Conservation (phyloP, 805 yeast genomes). For the Metschnikowia colocasiae region DNA sequence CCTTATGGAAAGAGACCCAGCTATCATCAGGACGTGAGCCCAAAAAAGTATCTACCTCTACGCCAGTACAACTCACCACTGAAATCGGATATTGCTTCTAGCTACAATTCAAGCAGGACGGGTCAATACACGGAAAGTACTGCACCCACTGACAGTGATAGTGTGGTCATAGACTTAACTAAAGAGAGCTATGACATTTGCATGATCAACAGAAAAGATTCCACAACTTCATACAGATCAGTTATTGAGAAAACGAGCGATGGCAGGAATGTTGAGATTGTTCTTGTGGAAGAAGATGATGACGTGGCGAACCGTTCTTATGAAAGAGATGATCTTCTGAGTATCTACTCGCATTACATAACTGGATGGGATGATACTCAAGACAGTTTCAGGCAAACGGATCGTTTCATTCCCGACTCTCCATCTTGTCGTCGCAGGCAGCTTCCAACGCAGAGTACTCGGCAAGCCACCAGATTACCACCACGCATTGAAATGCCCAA, state of each 20-base stretch:
- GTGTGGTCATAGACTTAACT: conserved; percentile 41
- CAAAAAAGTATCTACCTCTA: background rate
- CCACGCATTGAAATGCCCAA: background rate
- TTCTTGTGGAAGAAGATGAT: conserved; percentile 39
- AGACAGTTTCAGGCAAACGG: background rate
- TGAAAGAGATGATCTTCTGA: conserved; percentile 32
- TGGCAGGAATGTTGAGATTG: conserved; percentile 42
- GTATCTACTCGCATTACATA: conserved; percentile 41
- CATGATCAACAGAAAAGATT: conserved; percentile 33
- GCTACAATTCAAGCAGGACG: conserved; percentile 30
- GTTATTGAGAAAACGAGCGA: conserved; percentile 35
- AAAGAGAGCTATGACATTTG: conserved; percentile 38
- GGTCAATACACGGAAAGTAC: conserved; percentile 27
- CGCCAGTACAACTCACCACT: conserved; percentile 1
- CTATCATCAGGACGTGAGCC: background rate
- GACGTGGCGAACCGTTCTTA: conserved; percentile 17
- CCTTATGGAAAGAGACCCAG: background rate
- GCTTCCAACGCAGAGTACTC: background rate
- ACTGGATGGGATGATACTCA: conserved; percentile 13
- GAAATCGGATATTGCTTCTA: conserved; percentile 19
- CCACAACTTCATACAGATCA: conserved; percentile 36
- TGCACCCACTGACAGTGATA: conserved; percentile 31
- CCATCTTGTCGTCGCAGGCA: background rate
- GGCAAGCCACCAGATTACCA: background rate
- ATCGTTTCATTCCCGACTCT: background rate